These are phyloP conservation scores for Xerocomellus intermedius DNA, from an alignment of 768 basidiomycete genomes.

Conservation along the genomic window DNA sequence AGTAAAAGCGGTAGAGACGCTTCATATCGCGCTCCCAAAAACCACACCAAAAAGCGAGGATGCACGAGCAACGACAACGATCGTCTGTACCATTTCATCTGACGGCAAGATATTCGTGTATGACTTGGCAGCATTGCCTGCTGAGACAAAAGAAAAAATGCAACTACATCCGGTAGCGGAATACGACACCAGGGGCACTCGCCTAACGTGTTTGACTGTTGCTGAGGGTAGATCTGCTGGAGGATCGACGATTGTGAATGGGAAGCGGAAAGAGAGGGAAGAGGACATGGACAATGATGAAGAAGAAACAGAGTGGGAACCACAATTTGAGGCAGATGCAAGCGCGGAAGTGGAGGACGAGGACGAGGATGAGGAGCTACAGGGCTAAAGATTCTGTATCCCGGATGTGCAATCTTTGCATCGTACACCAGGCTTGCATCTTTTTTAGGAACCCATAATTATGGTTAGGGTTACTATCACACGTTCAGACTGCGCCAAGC, in stretches of 20 bases:
- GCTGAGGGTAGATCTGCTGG: constrained; percentile 47
- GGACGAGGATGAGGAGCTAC: constrained; percentile 9
- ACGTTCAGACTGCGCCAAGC: not conserved
- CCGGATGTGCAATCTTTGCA: no score
- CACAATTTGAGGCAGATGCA: constrained; percentile 8
- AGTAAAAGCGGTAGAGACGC: constrained; percentile 76
- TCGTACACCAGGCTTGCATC: no score
- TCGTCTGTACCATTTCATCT: constrained; percentile 79
- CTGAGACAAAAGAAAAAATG: constrained; percentile 16
- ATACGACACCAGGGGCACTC: constrained; percentile 84
- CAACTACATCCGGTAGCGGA: constrained; percentile 55
- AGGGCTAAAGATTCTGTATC: not conserved
- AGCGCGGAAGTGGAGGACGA: constrained; percentile 17
- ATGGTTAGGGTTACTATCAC: constrained; percentile 18
- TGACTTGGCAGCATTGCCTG: constrained; percentile 57
- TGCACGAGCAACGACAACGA: constrained; percentile 47
- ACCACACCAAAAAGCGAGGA: constrained; percentile 11
- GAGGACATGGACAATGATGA: constrained; percentile 33
- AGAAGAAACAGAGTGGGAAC: constrained; percentile 34
- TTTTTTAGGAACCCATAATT: constrained; percentile 9
- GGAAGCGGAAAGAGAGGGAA: constrained; percentile 39
- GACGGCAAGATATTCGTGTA: constrained; percentile 84
- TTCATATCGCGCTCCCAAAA: constrained; percentile 56
- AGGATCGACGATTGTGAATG: constrained; percentile 14
- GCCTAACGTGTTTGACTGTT: constrained; percentile 72